Conservation (phyloP, 2,329 filamentous ascomycete genomes). For the Colletotrichum aenigma region DNA sequence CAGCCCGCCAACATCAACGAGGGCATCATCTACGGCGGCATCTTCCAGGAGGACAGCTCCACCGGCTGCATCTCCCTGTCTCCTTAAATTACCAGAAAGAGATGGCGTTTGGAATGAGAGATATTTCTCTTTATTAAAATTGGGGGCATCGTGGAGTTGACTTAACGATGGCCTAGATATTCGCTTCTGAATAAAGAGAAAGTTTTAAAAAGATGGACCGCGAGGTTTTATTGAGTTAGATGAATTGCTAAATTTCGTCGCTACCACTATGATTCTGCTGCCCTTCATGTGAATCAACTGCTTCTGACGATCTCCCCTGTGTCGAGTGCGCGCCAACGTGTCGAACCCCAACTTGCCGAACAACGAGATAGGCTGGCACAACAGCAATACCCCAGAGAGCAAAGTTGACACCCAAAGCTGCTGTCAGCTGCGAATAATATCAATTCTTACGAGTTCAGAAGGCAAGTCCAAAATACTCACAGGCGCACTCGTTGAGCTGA, state of each 20-base stretch:
- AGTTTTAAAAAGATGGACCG: background rate
- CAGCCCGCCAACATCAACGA: conserved; percentile 55
- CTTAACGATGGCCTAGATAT: background rate
- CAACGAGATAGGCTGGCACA: background rate
- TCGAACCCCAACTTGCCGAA: background rate
- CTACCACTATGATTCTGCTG: background rate
- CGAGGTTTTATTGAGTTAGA: background rate
- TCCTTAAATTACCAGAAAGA: background rate
- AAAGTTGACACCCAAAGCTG: background rate
- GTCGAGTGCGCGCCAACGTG: background rate
- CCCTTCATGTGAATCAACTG: background rate
- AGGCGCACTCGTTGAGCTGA: conserved; percentile 31
- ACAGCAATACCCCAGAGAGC: background rate
- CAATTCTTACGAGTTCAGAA: background rate
- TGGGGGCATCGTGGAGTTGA: background rate
- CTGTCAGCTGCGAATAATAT: background rate
- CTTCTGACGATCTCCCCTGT: background rate
- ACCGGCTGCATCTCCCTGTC: conserved; percentile 8
- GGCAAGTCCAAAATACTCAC: background rate
- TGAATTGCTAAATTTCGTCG: background rate
- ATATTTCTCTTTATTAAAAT: background rate
- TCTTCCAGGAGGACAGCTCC: conserved; percentile 57
- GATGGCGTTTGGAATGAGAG: background rate
- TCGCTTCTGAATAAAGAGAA: background rate
- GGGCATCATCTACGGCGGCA: conserved; percentile 55